These are phyloP conservation scores for Tylopilus subfusipes DNA, from an alignment of 768 basidiomycete species.

Conservation along the genomic window DNA sequence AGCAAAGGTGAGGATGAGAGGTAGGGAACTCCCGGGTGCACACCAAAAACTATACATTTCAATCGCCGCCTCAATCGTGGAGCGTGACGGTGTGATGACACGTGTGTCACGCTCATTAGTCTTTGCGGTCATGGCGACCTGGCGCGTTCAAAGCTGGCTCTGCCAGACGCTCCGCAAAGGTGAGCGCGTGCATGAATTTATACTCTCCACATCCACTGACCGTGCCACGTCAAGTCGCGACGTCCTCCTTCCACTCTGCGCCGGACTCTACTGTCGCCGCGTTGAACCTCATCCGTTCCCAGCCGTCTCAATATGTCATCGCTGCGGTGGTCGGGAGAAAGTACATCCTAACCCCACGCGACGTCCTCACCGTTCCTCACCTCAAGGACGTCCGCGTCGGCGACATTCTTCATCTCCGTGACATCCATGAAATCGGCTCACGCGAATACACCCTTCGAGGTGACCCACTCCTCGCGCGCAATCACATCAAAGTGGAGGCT, in stretches of 20 bases:
- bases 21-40: slow-evolving; percentile 33
- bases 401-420: slow-evolving; percentile 73
- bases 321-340: slow-evolving; percentile 83
- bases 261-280: slow-evolving; percentile 54
- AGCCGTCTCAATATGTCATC: slow-evolving; percentile 89
- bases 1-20: slow-evolving; percentile 45
- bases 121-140: slow-evolving; percentile 17
- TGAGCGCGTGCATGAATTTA: slow-evolving; percentile 1
- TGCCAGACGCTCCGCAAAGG: slow-evolving; percentile 23
- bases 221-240: slow-evolving; percentile 9
- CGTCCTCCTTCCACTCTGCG: slow-evolving; percentile 32
- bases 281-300: slow-evolving; percentile 79
- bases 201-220: background rate
- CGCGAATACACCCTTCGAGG: slow-evolving; percentile 91
- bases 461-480: slow-evolving; percentile 62
- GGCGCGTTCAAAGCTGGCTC: slow-evolving; percentile 24
- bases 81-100: slow-evolving; percentile 11
- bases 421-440: slow-evolving; percentile 93
- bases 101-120: slow-evolving; percentile 6
- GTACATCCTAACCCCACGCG: slow-evolving; percentile 86
- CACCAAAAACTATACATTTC: slow-evolving; percentile 32
- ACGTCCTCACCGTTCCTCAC: slow-evolving; percentile 90
- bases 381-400: slow-evolving; percentile 85
- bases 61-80: slow-evolving; percentile 30
- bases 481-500: slow-evolving; percentile 70